Evolutionary conservation across 1,139 yeast species (phyloP), one percentile per base, ranked within the genome.

Genomic region (Citeromyces hawaiiensis): DNA sequence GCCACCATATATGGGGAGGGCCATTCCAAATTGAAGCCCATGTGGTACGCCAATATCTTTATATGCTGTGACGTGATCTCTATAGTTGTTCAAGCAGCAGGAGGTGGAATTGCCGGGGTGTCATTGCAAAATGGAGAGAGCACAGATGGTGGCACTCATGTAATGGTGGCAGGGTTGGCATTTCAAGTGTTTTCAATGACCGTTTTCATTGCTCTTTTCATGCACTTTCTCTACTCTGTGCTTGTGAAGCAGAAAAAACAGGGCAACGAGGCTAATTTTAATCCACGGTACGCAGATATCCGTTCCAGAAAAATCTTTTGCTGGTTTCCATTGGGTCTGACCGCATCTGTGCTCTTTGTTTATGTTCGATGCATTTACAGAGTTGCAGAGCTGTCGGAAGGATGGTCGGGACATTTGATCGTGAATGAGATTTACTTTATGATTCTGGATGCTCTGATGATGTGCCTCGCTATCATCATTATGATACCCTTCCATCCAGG

Each of bases 131-230:
- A 57, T 3, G 54, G 58, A 18, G 50, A 59, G 19, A 52, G 57
- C n/a, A 45, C 53, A 5, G 56, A 53, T 1, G 56, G 64, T 0
- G 97, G 96, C 30, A 71, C 85, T 1, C 66, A 83, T 56, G 64
- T 80, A 41, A 83, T 87, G 82, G 76, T 85, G 46, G 94, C 76
- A 2, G 96, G 96, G 25, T 69, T 88, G 44, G 76, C 76, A 0
- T 64, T 82, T 49, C 96, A 88, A 60, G 87, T 86, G 10, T 65
- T 71, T 16, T 72, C 87, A 10, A 83, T 87, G 83, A 48, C 73
- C 1, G 44, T 77, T 1, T 87, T 83, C 56, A 56, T 81, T 37
- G 34, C 60, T 4, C 63, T 83, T 37, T 79, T 77, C 70, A 57
- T 63, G 38, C 70, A 67, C 44, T 77, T 80, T 53, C 54, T 74